Base-by-base conservation (phyloP, 1,139 yeast species). In the Lodderomyces elongisporus region DNA sequence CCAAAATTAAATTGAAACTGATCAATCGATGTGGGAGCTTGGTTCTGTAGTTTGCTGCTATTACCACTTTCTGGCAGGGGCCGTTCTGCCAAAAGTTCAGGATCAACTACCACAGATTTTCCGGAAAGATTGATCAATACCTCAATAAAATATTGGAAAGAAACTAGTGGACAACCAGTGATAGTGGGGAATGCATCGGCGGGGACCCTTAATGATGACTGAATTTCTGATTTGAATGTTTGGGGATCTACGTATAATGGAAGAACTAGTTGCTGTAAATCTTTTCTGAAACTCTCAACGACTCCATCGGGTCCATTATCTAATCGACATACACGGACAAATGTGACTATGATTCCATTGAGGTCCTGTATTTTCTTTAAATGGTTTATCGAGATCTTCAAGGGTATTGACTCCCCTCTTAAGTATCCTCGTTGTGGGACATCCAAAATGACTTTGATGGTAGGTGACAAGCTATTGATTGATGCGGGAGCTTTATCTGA, bases 101-200 rank as follows among this genome's bases (percentile, higher is more conserved):
- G 67, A 27, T 62, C 69, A 5, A 62, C 38, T 7, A 48, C 39
- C 3, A 65, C 48, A 2, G 68, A 47, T 43, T 65, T 67, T 2
- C 74, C 74, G 2, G 71, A 63, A 28, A 88, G 59, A 49, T 87
- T 88, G 16, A 84, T 76, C 37, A 87, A 69, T 1, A 83, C 91
- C 52, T 88, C 96, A 13, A 88, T 65, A 50, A 83, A 85, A 52
- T 88, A 88, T 48, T 85, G 93, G 55, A 88, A 88, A 2, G 88
- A 74, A 4, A 87, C 87, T 32, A 81, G 61, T 1, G 79, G 79
- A 39, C 85, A 77, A 2, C 85, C 85, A 26, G 74, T 70, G 10
- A 87, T 82, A 0, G 95, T 84, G 0, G 96, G 94, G 52, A 88
- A 85, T 1, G 85, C 79, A 47, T 88, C 96, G 0, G 85, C 76